Evolutionary conservation across 805 yeast genomes (phyloP).

Genomic region (Debaryomyces tyrocola): DNA sequence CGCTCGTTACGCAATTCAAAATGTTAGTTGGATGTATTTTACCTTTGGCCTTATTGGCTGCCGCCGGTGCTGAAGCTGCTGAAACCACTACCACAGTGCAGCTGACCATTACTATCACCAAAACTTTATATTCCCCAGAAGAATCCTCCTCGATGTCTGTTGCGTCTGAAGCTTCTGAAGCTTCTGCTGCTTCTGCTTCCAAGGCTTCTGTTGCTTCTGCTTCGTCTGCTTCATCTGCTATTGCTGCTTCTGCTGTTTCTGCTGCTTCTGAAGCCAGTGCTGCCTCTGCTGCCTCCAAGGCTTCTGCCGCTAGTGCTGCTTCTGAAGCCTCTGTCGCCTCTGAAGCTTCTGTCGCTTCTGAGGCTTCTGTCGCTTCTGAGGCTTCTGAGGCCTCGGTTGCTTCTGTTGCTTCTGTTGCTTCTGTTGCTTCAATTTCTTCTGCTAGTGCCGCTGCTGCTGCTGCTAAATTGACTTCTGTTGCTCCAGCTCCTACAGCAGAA

Average conservation of each 20-base stretch:
- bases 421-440: constrained; percentile 6
- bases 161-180: constrained; percentile 15
- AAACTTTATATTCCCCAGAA: constrained; percentile 46
- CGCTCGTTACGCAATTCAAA: neutral
- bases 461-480: neutral
- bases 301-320: constrained; percentile 8
- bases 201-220: constrained; percentile 13
- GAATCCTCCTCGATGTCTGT: constrained; percentile 36
- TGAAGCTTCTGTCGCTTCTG: constrained; percentile 13
- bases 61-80: constrained; percentile 14
- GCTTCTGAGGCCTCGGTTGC: constrained; percentile 9
- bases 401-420: constrained; percentile 7
- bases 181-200: constrained; percentile 12
- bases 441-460: constrained; percentile 8
- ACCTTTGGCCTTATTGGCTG: constrained; percentile 15
- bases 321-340: constrained; percentile 13
- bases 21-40: constrained; percentile 16
- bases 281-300: constrained; percentile 15
- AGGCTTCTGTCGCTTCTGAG: constrained; percentile 13
- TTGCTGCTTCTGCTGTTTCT: constrained; percentile 8
- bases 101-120: constrained; percentile 47
- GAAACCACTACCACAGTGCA: constrained; percentile 45
- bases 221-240: constrained; percentile 10
- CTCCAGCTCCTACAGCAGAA: constrained; percentile 9
- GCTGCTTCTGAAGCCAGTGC: constrained; percentile 5